These are phyloP conservation scores for Clitopilus passeckerianus DNA, from an alignment of 768 basidiomycete genomes.

Conservation along the genomic window DNA sequence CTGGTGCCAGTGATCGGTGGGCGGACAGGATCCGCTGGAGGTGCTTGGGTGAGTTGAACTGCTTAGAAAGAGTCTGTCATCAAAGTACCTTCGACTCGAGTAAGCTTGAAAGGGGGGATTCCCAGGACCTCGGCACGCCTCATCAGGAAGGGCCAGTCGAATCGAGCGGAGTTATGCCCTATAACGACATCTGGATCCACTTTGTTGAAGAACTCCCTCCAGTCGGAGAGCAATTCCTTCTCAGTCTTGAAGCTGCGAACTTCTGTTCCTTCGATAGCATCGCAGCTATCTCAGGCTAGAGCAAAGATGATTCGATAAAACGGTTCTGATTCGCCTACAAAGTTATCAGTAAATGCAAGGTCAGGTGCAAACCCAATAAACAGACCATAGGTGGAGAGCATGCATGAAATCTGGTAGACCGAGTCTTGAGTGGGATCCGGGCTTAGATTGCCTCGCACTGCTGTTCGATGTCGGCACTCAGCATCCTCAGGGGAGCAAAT, in stretches of 20 bases:
- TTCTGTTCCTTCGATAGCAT: constrained; percentile 5
- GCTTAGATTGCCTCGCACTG: not conserved
- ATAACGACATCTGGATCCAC: constrained; percentile 14
- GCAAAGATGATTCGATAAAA: constrained; percentile 11
- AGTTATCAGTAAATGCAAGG: not conserved
- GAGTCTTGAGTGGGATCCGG: constrained; percentile 5
- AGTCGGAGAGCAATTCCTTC: constrained; percentile 5
- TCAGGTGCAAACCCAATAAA: not conserved
- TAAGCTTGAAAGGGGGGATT: not conserved
- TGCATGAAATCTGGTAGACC: constrained; percentile 14
- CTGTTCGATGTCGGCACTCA: constrained; percentile 14
- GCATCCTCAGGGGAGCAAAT: constrained; percentile 4
- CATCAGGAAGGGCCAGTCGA: constrained; percentile 12
- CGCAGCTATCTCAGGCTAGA: constrained; percentile 8
- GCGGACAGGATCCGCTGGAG: not conserved
- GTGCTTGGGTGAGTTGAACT: not conserved
- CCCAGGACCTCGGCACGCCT: constrained; percentile 6
- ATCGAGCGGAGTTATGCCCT: constrained; percentile 11
- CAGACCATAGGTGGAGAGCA: constrained; percentile 9
- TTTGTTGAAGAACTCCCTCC: constrained; percentile 8
- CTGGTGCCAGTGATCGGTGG: not conserved
- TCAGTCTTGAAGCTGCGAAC: constrained; percentile 6
- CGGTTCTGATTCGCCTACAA: constrained; percentile 1
- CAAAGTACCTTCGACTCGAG: not conserved
- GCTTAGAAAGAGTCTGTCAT: not conserved